These are phyloP conservation scores for Fusarium verrucosum DNA, from an alignment of 2,329 filamentous ascomycete species.

Conservation along the genomic window DNA sequence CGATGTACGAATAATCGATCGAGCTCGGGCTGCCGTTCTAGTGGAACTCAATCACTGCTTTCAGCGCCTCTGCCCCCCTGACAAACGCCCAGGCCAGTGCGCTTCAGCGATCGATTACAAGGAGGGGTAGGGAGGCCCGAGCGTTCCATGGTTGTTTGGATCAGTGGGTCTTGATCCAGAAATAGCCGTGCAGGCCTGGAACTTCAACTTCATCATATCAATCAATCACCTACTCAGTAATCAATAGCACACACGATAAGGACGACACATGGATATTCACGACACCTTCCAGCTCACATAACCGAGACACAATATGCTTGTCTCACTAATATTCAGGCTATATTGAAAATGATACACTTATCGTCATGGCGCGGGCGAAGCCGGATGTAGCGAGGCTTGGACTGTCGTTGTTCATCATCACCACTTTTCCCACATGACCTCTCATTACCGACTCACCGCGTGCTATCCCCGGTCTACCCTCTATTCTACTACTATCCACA, in stretches of 20 bases:
- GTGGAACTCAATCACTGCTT: conserved; percentile 31
- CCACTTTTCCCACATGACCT: conserved; percentile 40
- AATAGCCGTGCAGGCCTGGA: conserved; percentile 26
- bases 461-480: conserved; percentile 20
- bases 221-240: neutral
- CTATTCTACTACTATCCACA: neutral
- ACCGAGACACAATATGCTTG: neutral
- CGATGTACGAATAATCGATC: neutral
- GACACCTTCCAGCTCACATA: neutral
- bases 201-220: conserved; percentile 28
- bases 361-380: conserved; percentile 27
- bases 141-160: conserved; percentile 11
- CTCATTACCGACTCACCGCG: conserved; percentile 10
- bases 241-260: conserved; percentile 1
- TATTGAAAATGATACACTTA: neutral
- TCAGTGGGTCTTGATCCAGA: conserved; percentile 30
- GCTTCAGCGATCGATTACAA: conserved; percentile 6
- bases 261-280: neutral
- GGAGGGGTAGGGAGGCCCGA: conserved; percentile 25
- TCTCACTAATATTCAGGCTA: conserved; percentile 1
- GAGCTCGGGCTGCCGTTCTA: conserved; percentile 6
- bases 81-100: conserved; percentile 4
- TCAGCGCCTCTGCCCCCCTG: conserved; percentile 23
- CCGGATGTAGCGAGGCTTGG: conserved; percentile 17
- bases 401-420: conserved; percentile 29